These are phyloP conservation scores for Amanita brunnescens DNA, from an alignment of 768 basidiomycete species.

Conservation along the genomic window DNA sequence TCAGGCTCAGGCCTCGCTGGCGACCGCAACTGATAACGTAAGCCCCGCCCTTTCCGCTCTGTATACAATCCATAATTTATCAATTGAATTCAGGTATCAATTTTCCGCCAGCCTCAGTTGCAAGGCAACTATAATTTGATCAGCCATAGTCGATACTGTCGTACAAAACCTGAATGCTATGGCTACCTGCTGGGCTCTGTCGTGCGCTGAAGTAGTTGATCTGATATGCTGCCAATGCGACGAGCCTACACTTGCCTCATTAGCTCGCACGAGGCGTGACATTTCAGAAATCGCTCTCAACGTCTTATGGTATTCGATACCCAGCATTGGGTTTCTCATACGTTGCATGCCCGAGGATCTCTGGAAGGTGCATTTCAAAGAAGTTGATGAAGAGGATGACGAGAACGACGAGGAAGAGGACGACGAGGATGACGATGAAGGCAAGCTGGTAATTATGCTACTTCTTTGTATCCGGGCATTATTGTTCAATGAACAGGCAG, in stretches of 20 bases:
- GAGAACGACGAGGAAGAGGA: no score
- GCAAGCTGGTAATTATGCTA: background rate
- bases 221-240: background rate
- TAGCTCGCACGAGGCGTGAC: background rate
- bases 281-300: background rate
- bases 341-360: conserved; percentile 5
- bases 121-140: no score
- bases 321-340: background rate
- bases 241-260: background rate
- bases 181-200: no score
- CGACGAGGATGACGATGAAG: background rate
- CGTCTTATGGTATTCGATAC: background rate
- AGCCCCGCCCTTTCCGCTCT: no score
- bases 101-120: no score
- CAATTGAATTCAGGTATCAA: no score
- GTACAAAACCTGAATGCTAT: no score
- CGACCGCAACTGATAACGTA: no score
- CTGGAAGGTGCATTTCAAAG: background rate
- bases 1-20: no score
- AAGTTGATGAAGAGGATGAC: no score
- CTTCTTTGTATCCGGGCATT: background rate
- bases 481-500: background rate
- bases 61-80: no score
- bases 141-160: no score
- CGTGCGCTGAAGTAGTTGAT: background rate